Percentiles rank a stretch among this genome's conserved stretches.
Conservation (phyloP, 1,139 yeast species). For the Debaryomyces udenii region DNA sequence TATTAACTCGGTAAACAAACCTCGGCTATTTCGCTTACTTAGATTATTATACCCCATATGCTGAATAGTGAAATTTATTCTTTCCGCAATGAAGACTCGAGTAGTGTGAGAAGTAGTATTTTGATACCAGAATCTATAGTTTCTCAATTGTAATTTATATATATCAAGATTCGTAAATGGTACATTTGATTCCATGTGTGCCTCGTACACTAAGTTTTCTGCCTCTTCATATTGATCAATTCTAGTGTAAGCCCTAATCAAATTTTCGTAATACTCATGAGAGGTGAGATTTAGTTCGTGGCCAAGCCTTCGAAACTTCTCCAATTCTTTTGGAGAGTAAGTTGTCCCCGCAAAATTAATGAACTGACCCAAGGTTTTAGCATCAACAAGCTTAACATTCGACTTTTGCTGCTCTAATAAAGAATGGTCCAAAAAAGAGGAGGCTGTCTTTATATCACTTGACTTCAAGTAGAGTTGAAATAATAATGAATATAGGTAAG, state of each 20-base stretch:
- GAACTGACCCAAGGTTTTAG: slow-evolving; percentile 19
- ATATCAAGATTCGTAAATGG: slow-evolving; percentile 37
- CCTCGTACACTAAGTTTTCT: slow-evolving; percentile 31
- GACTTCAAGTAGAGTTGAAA: slow-evolving; percentile 42
- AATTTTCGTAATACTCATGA: slow-evolving; percentile 20
- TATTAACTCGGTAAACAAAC: slow-evolving; percentile 31
- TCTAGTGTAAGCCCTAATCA: slow-evolving; percentile 32
- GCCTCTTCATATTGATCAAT: slow-evolving; percentile 40
- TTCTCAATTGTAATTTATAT: slow-evolving; percentile 34
- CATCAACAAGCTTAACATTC: slow-evolving; percentile 22
- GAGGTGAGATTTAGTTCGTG: slow-evolving; percentile 18
- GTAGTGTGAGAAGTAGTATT: slow-evolving; percentile 10
- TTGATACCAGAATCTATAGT: slow-evolving; percentile 35
- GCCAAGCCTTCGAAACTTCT: slow-evolving; percentile 25
- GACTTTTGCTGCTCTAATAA: slow-evolving; percentile 21
- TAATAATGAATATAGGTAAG: slow-evolving; percentile 43
- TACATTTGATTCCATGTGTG: slow-evolving; percentile 29
- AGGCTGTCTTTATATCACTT: slow-evolving; percentile 38
- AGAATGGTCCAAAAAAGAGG: slow-evolving; percentile 45
- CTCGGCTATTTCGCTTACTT: slow-evolving; percentile 14
- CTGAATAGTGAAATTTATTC: slow-evolving; percentile 13
- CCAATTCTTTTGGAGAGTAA: slow-evolving; percentile 29
- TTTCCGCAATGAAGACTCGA: slow-evolving; percentile 15
- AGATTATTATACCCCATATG: slow-evolving; percentile 11
- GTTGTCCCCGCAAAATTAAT: slow-evolving; percentile 26